Evolutionary conservation across 1,284 basidiomycete species (phyloP).

Genomic region (Exobasidium rhododendri): DNA sequence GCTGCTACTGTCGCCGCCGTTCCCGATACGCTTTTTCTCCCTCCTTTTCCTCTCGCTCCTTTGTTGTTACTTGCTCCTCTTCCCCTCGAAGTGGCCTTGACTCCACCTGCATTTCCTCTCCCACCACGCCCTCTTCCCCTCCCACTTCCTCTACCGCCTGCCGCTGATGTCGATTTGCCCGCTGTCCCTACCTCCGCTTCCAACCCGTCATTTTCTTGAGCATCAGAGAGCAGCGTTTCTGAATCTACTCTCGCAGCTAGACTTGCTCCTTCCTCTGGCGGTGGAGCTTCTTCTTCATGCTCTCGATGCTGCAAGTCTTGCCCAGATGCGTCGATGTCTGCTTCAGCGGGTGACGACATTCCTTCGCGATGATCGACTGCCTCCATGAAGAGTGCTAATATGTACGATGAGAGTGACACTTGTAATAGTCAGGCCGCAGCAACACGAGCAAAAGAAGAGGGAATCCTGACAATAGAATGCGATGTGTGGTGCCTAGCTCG

Average conservation of each 20-base stretch:
- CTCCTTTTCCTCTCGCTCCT: background rate
- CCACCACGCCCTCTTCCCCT: slow-evolving; percentile 5
- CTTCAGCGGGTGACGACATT: too few relatives aligned
- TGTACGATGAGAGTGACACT: too few relatives aligned
- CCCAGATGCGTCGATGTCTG: too few relatives aligned
- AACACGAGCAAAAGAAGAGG: too few relatives aligned
- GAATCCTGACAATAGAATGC: too few relatives aligned
- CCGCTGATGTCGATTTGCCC: background rate
- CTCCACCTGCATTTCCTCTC: background rate
- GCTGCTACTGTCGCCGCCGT: slow-evolving; percentile 1
- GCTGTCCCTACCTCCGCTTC: background rate
- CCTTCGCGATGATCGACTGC: too few relatives aligned
- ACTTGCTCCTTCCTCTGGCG: too few relatives aligned
- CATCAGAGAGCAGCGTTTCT: background rate
- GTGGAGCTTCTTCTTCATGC: background rate
- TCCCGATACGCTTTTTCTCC: background rate
- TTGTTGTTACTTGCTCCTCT: background rate
- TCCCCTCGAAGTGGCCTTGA: background rate
- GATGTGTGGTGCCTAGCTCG: too few relatives aligned
- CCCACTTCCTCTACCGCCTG: background rate
- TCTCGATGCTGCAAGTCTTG: too few relatives aligned
- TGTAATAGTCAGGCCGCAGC: too few relatives aligned
- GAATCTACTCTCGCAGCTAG: background rate
- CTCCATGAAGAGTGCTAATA: too few relatives aligned
- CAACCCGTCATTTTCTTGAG: background rate